Evolutionary conservation across 768 basidiomycete species (phyloP), one percentile per base, ranked within the genome.

Genomic region (Xerocomellus chrysenteron): DNA sequence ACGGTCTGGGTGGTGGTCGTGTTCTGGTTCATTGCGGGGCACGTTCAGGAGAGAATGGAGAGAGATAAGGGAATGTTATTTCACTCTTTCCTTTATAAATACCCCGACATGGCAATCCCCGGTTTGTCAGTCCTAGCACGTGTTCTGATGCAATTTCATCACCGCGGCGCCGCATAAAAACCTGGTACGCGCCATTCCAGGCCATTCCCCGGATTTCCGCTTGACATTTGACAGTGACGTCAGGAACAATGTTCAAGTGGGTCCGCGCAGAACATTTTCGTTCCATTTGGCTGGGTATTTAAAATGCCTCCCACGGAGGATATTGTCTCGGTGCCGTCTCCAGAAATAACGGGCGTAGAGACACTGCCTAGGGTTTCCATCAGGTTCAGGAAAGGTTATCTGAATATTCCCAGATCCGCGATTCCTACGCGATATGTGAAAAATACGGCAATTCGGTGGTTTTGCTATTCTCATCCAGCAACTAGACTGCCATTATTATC

Each of bases 21-120:
- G 55, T 57, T 52, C 39, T 41, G 36, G 30, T 45, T 54, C 70
- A 73, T 72, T 30, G 55, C 21, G 43, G 14, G 8, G 44, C 3
- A 36, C 47, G 54, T 21, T 37, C 46, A 57, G 52, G 54, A 26
- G 56, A 30, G 49, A 56, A 54, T 41, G 44, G 41, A 30, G 42
- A 45, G 52, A 45, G 39, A 16, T 36, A 30, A 21, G 32, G 39
- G 4, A 40, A 3, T 4, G n/a, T 1, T 40, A 17, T 40, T 16
- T 6, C 8, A 28, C 16, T 9, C n/a, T 10, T 40, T 39, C 40
- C 10, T 55, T 57, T 68, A 64, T 69, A 64, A 44, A 69, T 54
- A 21, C 67, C 65, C 66, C 67, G 65, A 67, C 66, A 51, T 50
- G 66, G 66, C 42, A 69, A 59, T 41, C 64, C 50, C 66, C 66